phyloP scores from a whole-genome alignment of 345 rosid genomes.

The Barbarea vulgaris region DNA sequence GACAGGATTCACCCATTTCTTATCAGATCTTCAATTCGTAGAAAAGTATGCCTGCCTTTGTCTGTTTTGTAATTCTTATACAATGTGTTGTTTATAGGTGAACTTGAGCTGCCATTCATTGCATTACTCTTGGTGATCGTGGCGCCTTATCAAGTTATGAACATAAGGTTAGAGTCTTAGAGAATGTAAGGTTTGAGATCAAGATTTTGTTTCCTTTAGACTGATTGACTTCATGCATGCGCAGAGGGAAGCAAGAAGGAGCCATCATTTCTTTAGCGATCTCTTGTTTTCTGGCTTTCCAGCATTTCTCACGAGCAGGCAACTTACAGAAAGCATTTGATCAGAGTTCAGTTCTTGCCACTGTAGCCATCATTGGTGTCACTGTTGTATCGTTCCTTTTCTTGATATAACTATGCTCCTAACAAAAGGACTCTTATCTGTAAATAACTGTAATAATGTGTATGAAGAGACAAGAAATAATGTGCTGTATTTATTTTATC shows the following conservation, averaged over 20 bases:
- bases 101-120: conserved; percentile 84
- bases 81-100: conserved; percentile 50
- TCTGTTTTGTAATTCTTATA: conserved; percentile 8
- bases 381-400: conserved; percentile 50
- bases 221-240: conserved; percentile 25
- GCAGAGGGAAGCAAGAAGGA: conserved; percentile 81
- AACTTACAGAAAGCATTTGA: conserved; percentile 71
- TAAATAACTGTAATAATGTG: conserved; percentile 36
- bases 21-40: background rate
- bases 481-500: conserved; percentile 11
- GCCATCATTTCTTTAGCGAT: conserved; percentile 60
- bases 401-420: conserved; percentile 31
- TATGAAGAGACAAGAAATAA: conserved; percentile 31
- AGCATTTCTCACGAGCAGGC: conserved; percentile 79
- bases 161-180: conserved; percentile 55
- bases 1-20: background rate
- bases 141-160: conserved; percentile 69
- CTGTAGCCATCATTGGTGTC: conserved; percentile 61
- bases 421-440: conserved; percentile 26
- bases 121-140: conserved; percentile 72
- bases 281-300: conserved; percentile 75
- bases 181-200: conserved; percentile 7
- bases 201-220: conserved; percentile 8
- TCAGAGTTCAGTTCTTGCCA: conserved; percentile 78
- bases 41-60: background rate